Evolutionary conservation across 148 eudicot species (phyloP), one percentile per base, ranked within the genome.

Genomic region (Beta vulgaris): DNA sequence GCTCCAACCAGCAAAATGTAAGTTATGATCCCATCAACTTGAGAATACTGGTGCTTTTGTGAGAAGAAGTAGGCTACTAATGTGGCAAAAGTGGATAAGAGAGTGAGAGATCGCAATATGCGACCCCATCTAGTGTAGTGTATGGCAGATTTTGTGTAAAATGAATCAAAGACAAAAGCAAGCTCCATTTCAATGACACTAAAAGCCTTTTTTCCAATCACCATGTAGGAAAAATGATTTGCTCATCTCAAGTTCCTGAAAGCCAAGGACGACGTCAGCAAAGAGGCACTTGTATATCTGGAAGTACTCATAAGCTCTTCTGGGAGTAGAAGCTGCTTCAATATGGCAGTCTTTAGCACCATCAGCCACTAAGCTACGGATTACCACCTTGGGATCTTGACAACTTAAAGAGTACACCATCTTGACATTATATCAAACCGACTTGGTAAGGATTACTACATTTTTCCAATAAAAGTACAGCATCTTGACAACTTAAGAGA

Each of bases 401-500:
- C n/a, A n/a, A n/a, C n/a, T n/a, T n/a, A n/a, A n/a, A n/a, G n/a
- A n/a, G n/a, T n/a, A n/a, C n/a, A n/a, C n/a, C n/a, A n/a, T n/a
- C n/a, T n/a, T n/a, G n/a, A n/a, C n/a, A n/a, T n/a, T n/a, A n/a
- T n/a, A n/a, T n/a, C n/a, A n/a, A n/a, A n/a, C n/a, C n/a, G n/a
- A n/a, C n/a, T n/a, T n/a, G n/a, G n/a, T n/a, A n/a, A n/a, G n/a
- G n/a, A n/a, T n/a, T n/a, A 90, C 62, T 86, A 88, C 69, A 67
- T 77, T 36, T 85, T 86, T 67, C 94, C 88, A 0, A 72, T 90
- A n/a, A 81, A 90, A 0, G 82, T 86, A 29, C 60, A 23, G 14
- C 85, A 90, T 39, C 77, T 79, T 2, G 87, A 86, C 4, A 64
- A 57, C 26, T 76, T 90, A 65, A 84, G 89, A 81, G 73, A 86